phyloP scores from a whole-genome alignment of 495 filamentous ascomycete species.

The Hypoxylon trugodes region DNA sequence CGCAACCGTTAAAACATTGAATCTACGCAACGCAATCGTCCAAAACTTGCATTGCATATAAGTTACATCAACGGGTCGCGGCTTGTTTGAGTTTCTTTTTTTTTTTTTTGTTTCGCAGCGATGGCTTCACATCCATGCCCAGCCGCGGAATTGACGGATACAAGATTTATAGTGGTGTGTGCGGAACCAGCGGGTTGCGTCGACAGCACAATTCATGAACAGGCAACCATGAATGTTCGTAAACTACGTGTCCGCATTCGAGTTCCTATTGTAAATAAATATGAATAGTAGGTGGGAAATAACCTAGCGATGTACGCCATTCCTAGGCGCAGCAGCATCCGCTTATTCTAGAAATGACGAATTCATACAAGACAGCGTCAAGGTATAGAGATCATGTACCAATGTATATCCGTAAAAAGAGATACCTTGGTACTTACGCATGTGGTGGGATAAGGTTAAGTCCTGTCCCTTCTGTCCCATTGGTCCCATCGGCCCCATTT shows the following conservation, averaged over 20 bases:
- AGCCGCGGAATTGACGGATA: conserved; percentile 7
- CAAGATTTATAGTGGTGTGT: conserved; percentile 8
- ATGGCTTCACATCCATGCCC: conserved; percentile 10
- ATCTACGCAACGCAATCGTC: conserved; percentile 26
- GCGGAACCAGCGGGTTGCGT: conserved; percentile 6
- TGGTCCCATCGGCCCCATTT: conserved; percentile 15
- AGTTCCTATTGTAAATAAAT: background rate
- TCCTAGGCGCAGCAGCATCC: background rate
- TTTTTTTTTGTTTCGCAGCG: conserved; percentile 3
- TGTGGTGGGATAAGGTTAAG: background rate
- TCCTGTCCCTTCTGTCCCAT: no score
- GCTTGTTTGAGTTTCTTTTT: background rate
- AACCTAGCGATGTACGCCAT: no score
- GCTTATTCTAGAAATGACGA: background rate
- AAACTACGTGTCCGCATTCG: conserved; percentile 1
- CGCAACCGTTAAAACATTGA: conserved; percentile 17
- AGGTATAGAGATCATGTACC: background rate
- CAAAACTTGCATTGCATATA: conserved; percentile 17
- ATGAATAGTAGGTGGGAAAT: background rate
- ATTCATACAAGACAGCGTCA: no score
- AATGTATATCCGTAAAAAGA: background rate
- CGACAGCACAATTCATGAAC: conserved; percentile 2
- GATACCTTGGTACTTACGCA: no score
- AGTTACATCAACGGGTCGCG: conserved; percentile 12
- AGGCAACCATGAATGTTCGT: conserved; percentile 17